A percentile compares a stretch with the other conserved stretches of the same genome.
These are phyloP conservation scores for Pleurotus platypus DNA, from an alignment of 768 basidiomycete genomes.

Conservation along the genomic window DNA sequence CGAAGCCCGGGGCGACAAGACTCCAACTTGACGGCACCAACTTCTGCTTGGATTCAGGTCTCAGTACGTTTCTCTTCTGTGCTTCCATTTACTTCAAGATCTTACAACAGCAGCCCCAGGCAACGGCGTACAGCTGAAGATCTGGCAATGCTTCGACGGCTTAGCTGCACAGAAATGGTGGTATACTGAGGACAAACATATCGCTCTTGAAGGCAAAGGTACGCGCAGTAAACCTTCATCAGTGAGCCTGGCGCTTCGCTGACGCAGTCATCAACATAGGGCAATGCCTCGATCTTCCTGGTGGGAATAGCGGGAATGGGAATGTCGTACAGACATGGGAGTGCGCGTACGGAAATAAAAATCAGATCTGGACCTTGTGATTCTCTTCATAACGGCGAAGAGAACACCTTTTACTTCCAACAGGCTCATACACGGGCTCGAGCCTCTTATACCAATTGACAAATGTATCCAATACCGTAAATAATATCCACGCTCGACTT, in stretches of 20 bases:
- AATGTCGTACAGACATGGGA: constrained; percentile 7
- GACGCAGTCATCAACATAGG: constrained; percentile 5
- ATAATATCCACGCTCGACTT: too few relatives aligned
- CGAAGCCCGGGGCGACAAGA: background rate
- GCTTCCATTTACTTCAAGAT: background rate
- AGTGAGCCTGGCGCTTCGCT: background rate
- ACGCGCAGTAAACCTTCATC: too few relatives aligned
- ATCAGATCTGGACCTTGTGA: constrained; percentile 6
- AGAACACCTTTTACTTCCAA: too few relatives aligned
- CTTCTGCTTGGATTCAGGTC: constrained; percentile 2
- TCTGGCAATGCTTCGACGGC: constrained; percentile 2
- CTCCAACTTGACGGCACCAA: constrained; percentile 5
- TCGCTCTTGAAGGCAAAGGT: constrained; percentile 4
- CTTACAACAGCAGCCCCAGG: background rate
- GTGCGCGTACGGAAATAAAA: constrained; percentile 4
- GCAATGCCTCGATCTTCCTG: constrained; percentile 5
- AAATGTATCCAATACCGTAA: too few relatives aligned
- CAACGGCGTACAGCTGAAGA: constrained; percentile 2
- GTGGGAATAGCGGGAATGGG: background rate
- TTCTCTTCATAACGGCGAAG: too few relatives aligned
- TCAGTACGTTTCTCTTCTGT: background rate
- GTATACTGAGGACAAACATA: constrained; percentile 6
- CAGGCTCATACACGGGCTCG: too few relatives aligned
- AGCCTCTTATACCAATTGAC: too few relatives aligned
- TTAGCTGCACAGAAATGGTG: constrained; percentile 4